These are phyloP conservation scores for Botrytis fragariae DNA, from an alignment of 2,329 filamentous ascomycete genomes.

Conservation along the genomic window DNA sequence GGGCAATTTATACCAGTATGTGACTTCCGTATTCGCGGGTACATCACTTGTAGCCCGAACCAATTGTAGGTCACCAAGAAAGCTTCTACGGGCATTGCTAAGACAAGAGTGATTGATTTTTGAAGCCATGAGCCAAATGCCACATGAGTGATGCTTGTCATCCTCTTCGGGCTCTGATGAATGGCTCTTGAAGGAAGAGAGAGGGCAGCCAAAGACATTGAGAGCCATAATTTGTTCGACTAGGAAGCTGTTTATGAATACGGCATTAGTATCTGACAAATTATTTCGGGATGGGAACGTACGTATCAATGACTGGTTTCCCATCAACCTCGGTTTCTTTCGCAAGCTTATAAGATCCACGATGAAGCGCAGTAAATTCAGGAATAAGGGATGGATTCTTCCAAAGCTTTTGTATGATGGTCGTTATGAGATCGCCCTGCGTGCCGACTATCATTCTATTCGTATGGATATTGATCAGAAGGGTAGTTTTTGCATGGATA, in stretches of 20 bases:
- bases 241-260: conserved; percentile 15
- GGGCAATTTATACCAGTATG: conserved; percentile 21
- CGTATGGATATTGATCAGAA: conserved; percentile 17
- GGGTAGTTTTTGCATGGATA: neutral
- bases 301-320: conserved; percentile 24
- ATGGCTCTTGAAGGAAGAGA: conserved; percentile 19
- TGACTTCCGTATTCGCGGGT: conserved; percentile 24
- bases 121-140: conserved; percentile 26
- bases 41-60: conserved; percentile 24
- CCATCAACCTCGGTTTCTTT: conserved; percentile 10
- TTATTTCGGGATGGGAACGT: conserved; percentile 7
- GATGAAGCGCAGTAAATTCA: conserved; percentile 17
- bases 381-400: conserved; percentile 22
- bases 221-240: conserved; percentile 21
- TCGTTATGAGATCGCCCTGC: conserved; percentile 17
- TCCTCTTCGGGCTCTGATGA: neutral
- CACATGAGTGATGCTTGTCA: conserved; percentile 23
- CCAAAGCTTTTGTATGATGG: conserved; percentile 21
- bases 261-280: neutral
- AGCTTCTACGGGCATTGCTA: conserved; percentile 25
- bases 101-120: conserved; percentile 30
- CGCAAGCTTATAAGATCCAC: conserved; percentile 21
- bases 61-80: conserved; percentile 27
- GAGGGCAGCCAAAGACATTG: conserved; percentile 24
- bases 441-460: conserved; percentile 18